Percentiles rank a stretch among this genome's conserved stretches.
phyloP scores from a whole-genome alignment of 108 stramenopile species.

The Seminavis robusta region DNA sequence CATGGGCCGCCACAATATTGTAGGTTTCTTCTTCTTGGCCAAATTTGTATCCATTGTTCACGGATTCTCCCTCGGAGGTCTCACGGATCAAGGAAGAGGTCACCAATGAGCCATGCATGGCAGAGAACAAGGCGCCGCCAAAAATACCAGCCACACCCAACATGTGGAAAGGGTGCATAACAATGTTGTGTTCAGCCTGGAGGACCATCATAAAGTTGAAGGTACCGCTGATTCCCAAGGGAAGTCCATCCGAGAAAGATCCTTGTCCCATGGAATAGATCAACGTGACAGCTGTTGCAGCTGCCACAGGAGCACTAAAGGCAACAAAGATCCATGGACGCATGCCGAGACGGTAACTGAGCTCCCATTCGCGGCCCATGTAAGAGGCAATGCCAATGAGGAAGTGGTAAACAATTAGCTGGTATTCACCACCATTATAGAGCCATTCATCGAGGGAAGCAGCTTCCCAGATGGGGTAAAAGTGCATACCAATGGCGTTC shows the following conservation, averaged over 20 bases:
- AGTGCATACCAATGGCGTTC: conserved; percentile 36
- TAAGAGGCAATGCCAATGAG: conserved; percentile 19
- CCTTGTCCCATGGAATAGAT: conserved; percentile 32
- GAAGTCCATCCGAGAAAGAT: conserved; percentile 28
- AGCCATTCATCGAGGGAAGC: conserved; percentile 32
- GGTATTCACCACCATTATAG: conserved; percentile 37
- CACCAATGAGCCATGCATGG: conserved; percentile 33
- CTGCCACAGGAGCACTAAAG: conserved; percentile 26
- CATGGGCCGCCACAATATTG: conserved; percentile 31
- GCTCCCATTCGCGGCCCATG: conserved; percentile 37
- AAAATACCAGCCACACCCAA: conserved; percentile 31
- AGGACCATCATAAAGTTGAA: conserved; percentile 36
- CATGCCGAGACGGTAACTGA: conserved; percentile 32
- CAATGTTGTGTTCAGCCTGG: conserved; percentile 32
- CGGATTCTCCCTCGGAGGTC: conserved; percentile 32
- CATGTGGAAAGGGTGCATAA: conserved; percentile 32
- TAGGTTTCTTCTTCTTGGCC: conserved; percentile 24
- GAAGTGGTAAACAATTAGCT: conserved; percentile 29
- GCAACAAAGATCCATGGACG: conserved; percentile 34
- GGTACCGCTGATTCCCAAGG: conserved; percentile 26
- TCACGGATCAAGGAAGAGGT: conserved; percentile 36
- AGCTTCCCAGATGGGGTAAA: conserved; percentile 36
- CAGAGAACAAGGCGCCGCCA: conserved; percentile 27
- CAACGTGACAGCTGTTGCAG: conserved; percentile 27
- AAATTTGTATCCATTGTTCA: conserved; percentile 30